Evolutionary conservation across 768 basidiomycete genomes (phyloP).

Genomic region (Leccinum fibrillosum): DNA sequence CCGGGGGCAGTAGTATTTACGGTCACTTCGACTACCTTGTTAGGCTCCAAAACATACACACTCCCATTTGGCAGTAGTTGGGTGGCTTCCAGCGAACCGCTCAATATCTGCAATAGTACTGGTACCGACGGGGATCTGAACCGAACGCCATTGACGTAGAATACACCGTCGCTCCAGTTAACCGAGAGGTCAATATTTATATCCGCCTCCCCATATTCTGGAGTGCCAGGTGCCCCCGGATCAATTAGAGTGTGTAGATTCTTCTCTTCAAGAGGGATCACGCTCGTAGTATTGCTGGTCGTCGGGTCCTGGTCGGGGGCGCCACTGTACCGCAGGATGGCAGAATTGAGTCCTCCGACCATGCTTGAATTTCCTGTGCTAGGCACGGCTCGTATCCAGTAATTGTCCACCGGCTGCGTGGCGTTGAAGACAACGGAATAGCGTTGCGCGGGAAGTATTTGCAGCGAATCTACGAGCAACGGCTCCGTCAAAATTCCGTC

Average conservation of each 20-base stretch:
- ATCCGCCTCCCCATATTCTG: conserved; percentile 38
- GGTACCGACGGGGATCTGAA: conserved; percentile 34
- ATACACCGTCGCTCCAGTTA: conserved; percentile 6
- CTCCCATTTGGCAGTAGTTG: conserved; percentile 26
- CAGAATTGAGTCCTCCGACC: conserved; percentile 48
- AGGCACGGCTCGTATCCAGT: conserved; percentile 50
- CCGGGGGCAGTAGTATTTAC: neutral
- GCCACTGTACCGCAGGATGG: conserved; percentile 49
- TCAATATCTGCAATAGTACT: conserved; percentile 43
- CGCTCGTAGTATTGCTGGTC: conserved; percentile 25
- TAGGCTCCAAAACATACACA: conserved; percentile 19
- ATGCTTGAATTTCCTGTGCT: conserved; percentile 21
- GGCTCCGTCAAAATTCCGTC: conserved; percentile 44
- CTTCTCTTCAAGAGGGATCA: conserved; percentile 31
- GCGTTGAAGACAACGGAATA: conserved; percentile 44
- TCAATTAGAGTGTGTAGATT: conserved; percentile 23
- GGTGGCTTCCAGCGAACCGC: conserved; percentile 34
- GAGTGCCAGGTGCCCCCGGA: conserved; percentile 38
- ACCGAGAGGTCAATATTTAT: conserved; percentile 29
- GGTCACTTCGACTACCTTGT: conserved; percentile 30
- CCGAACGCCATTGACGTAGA: conserved; percentile 11
- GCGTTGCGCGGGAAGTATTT: conserved; percentile 34
- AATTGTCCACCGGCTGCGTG: conserved; percentile 45
- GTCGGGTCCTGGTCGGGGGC: conserved; percentile 39
- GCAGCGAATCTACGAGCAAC: conserved; percentile 37